Conservation (phyloP, 2,329 filamentous ascomycete species). For the Dactylellina cionopaga region DNA sequence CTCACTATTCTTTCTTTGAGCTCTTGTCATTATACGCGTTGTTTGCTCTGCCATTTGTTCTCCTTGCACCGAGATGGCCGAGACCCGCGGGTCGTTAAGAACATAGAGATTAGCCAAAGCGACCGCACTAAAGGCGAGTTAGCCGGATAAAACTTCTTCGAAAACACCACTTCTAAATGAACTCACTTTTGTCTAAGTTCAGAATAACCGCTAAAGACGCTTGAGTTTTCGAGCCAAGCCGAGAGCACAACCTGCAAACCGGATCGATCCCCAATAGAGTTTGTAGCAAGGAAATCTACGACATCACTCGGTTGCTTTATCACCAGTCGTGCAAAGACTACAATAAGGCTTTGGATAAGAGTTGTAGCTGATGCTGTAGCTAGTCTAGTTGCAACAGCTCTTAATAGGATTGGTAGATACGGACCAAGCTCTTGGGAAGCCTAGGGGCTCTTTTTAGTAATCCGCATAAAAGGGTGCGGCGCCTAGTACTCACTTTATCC, state of each 20-base stretch:
- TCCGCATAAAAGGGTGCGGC: neutral
- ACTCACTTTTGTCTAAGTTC: conserved; percentile 93
- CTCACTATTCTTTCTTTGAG: conserved; percentile 82
- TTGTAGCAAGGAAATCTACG: conserved; percentile 86
- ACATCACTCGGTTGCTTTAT: conserved; percentile 87
- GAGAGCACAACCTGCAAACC: conserved; percentile 88
- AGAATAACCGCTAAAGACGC: conserved; percentile 97
- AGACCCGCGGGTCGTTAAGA: conserved; percentile 81
- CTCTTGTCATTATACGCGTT: conserved; percentile 91
- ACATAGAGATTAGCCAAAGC: conserved; percentile 91
- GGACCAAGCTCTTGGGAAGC: conserved; percentile 90
- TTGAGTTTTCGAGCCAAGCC: conserved; percentile 97
- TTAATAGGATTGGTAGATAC: conserved; percentile 85
- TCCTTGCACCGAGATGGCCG: conserved; percentile 85
- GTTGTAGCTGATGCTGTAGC: conserved; percentile 82
- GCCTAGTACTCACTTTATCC: conserved; percentile 74
- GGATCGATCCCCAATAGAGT: conserved; percentile 80
- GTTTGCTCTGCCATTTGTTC: conserved; percentile 84
- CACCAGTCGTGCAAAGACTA: conserved; percentile 92
- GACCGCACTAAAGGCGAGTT: conserved; percentile 74
- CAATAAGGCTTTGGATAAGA: conserved; percentile 80
- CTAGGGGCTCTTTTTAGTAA: conserved; percentile 13
- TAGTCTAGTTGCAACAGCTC: conserved; percentile 85
- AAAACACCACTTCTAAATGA: neutral
- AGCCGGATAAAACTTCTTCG: conserved; percentile 58